These are phyloP conservation scores for Kodamaea kakaduensis DNA, from an alignment of 805 yeast genomes.

Conservation along the genomic window DNA sequence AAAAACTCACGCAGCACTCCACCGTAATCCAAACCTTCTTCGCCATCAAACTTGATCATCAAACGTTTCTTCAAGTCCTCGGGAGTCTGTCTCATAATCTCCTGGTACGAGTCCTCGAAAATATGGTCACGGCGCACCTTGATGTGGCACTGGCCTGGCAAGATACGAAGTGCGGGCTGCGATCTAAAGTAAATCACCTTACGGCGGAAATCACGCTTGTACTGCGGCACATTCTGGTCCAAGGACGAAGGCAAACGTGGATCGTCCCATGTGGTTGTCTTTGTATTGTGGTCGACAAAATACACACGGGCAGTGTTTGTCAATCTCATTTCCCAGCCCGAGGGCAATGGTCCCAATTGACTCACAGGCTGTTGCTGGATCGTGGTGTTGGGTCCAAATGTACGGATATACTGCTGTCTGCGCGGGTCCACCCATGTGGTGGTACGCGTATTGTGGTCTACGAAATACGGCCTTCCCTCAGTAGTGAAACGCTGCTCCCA, in stretches of 20 bases:
- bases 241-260: slow-evolving; percentile 96
- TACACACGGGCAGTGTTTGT: slow-evolving; percentile 98
- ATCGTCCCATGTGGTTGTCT: slow-evolving; percentile 99
- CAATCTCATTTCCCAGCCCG: slow-evolving; percentile 99
- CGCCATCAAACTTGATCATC: slow-evolving; percentile 98
- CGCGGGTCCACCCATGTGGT: slow-evolving; percentile 99
- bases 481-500: slow-evolving; percentile 99
- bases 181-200: slow-evolving; percentile 96
- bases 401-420: slow-evolving; percentile 95
- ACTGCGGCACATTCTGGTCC: slow-evolving; percentile 98
- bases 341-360: slow-evolving; percentile 95
- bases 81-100: slow-evolving; percentile 97
- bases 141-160: slow-evolving; percentile 98
- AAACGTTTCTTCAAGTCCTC: slow-evolving; percentile 95
- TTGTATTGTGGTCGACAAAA: slow-evolving; percentile 98
- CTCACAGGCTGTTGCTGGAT: slow-evolving; percentile 97
- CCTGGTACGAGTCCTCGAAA: slow-evolving; percentile 97
- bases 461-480: slow-evolving; percentile 97
- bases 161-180: slow-evolving; percentile 93
- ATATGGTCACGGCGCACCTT: slow-evolving; percentile 95
- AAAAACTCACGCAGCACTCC: slow-evolving; percentile 98
- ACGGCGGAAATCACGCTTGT: slow-evolving; percentile 97
- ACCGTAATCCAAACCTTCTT: slow-evolving; percentile 99
- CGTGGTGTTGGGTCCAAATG: slow-evolving; percentile 86
- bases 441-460: slow-evolving; percentile 98